Percentiles rank a stretch among this genome's conserved stretches.
Evolutionary conservation across 108 stramenopile genomes (phyloP).

Genomic region (Tribonema minus): DNA sequence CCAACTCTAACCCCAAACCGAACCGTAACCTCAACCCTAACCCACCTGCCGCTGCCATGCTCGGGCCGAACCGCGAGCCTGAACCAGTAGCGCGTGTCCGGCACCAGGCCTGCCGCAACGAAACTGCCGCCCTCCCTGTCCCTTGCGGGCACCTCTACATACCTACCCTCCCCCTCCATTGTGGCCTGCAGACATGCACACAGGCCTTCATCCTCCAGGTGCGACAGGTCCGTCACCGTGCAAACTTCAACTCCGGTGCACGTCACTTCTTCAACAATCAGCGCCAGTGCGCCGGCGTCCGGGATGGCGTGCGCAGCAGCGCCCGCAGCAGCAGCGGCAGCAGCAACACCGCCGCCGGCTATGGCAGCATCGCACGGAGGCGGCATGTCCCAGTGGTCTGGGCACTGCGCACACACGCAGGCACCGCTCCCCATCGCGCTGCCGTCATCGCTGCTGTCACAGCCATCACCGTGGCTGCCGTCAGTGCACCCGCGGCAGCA

Average conservation of each 20-base stretch:
- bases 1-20: no score
- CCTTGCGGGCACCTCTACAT: background rate
- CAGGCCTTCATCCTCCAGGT: no score
- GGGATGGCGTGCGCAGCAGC: background rate
- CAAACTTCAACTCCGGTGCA: no score
- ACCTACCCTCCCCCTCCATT: no score
- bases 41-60: background rate
- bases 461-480: background rate
- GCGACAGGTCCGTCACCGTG: no score
- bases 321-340: background rate
- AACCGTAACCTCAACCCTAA: no score
- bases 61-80: background rate
- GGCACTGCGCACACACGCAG: background rate
- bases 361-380: background rate
- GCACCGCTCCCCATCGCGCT: background rate
- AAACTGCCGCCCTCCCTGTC: conserved; percentile 3
- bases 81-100: conserved; percentile 43
- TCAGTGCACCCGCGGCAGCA: background rate
- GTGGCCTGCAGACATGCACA: no score
- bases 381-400: background rate
- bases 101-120: conserved; percentile 26
- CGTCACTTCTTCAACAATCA: no score
- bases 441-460: background rate
- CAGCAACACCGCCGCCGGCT: background rate
- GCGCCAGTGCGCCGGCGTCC: background rate